These are phyloP conservation scores for Chalciporus piperatus DNA, from an alignment of 768 basidiomycete species.

Conservation along the genomic window DNA sequence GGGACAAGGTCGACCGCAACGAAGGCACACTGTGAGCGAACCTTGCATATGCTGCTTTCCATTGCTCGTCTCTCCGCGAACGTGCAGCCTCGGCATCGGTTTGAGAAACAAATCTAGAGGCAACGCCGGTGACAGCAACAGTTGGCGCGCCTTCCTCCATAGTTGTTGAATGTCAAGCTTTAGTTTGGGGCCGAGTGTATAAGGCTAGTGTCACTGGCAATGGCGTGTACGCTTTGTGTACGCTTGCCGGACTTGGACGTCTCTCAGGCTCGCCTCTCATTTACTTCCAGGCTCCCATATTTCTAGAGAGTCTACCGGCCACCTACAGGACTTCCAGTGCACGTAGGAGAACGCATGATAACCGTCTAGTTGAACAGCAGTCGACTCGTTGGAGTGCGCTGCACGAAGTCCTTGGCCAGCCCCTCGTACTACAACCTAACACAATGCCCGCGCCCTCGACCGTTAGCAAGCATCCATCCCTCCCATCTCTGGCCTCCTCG, in stretches of 20 bases:
- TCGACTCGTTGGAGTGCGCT: neutral
- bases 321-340: too few relatives aligned
- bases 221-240: too few relatives aligned
- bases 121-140: constrained; percentile 67
- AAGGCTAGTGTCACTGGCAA: too few relatives aligned
- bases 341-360: neutral
- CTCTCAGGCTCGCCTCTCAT: neutral
- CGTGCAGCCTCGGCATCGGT: constrained; percentile 74
- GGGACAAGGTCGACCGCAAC: neutral
- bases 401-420: neutral
- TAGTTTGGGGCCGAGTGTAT: neutral
- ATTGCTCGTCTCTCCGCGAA: constrained; percentile 73
- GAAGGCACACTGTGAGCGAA: constrained; percentile 18
- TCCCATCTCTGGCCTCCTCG: constrained; percentile 26
- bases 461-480: constrained; percentile 14
- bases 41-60: constrained; percentile 90
- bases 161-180: constrained; percentile 7
- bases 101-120: constrained; percentile 82
- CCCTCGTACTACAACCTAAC: neutral
- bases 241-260: neutral
- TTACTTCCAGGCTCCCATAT: too few relatives aligned
- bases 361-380: too few relatives aligned
- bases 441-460: constrained; percentile 19
- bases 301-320: too few relatives aligned
- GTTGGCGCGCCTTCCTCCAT: constrained; percentile 75